phyloP scores from a whole-genome alignment of 2,329 filamentous ascomycete species.

The Teratosphaeria viscida region DNA sequence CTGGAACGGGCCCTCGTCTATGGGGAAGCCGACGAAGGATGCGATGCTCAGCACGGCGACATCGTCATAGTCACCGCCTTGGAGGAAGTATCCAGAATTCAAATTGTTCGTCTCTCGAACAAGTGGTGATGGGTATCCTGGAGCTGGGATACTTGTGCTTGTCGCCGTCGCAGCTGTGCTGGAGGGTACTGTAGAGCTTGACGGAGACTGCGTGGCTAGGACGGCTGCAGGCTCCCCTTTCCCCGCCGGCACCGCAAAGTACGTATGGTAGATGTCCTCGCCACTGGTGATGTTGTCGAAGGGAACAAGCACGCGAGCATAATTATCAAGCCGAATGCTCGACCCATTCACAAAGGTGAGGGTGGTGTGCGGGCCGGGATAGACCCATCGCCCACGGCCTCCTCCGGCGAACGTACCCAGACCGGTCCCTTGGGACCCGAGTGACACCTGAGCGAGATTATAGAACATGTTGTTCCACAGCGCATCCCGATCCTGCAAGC shows the following conservation, averaged over 20 bases:
- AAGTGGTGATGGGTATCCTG: constrained; percentile 35
- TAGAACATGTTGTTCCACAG: constrained; percentile 45
- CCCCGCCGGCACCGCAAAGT: constrained; percentile 15
- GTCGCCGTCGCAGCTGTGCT: constrained; percentile 6
- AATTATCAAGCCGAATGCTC: constrained; percentile 30
- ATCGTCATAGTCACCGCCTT: constrained; percentile 35
- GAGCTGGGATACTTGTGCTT: constrained; percentile 21
- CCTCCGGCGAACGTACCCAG: constrained; percentile 36
- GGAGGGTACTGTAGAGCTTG: constrained; percentile 8
- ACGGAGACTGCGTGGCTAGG: constrained; percentile 5
- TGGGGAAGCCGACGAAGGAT: constrained; percentile 28
- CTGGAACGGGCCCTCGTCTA: constrained; percentile 29
- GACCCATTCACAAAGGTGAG: constrained; percentile 38
- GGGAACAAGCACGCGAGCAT: constrained; percentile 31
- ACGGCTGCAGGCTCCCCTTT: constrained; percentile 6
- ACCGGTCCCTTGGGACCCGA: constrained; percentile 30
- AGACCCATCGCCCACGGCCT: constrained; percentile 33
- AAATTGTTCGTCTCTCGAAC: constrained; percentile 30
- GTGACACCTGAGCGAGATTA: constrained; percentile 32
- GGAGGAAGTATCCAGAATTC: constrained; percentile 38
- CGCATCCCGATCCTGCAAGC: constrained; percentile 47
- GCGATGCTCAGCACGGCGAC: constrained; percentile 36
- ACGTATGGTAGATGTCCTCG: constrained; percentile 31
- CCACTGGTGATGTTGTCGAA: constrained; percentile 35
- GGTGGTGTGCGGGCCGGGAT: constrained; percentile 34